Conservation (phyloP, 1,284 basidiomycete genomes). For the Microbotryum intermedium region DNA sequence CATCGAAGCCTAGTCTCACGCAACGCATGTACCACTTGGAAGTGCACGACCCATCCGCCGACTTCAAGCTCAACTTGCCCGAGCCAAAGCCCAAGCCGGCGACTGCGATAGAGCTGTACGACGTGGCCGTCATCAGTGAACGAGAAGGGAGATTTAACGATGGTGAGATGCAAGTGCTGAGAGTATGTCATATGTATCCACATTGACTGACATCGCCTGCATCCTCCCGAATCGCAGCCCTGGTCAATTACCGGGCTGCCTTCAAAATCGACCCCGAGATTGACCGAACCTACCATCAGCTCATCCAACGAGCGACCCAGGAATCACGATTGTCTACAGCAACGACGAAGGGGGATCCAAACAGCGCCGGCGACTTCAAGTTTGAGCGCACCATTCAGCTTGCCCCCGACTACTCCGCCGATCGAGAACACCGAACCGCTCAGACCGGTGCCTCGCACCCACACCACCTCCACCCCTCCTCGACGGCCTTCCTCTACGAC, state of each 20-base stretch:
- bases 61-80: neutral
- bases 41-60: neutral
- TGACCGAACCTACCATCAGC: slow-evolving; percentile 28
- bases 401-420: slow-evolving; percentile 26
- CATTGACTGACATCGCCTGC: neutral
- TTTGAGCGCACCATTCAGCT: slow-evolving; percentile 32
- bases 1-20: neutral
- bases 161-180: slow-evolving; percentile 10
- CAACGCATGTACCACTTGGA: neutral
- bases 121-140: slow-evolving; percentile 27
- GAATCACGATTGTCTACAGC: neutral
- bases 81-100: neutral
- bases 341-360: neutral
- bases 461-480: slow-evolving; percentile 15
- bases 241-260: slow-evolving; percentile 26
- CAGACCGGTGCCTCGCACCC: slow-evolving; percentile 9
- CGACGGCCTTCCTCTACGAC: slow-evolving; percentile 17
- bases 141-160: slow-evolving; percentile 30
- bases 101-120: slow-evolving; percentile 31
- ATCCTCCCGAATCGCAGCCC: slow-evolving; percentile 7
- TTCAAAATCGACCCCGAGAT: slow-evolving; percentile 32
- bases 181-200: too few species aligned
- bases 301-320: slow-evolving; percentile 1
- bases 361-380: slow-evolving; percentile 14
- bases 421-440: neutral